Percentiles rank a stretch among this genome's conserved stretches.
These are phyloP conservation scores for Cutaneotrichosporon sp. DNA, from an alignment of 1,284 basidiomycete genomes.

Conservation along the genomic window DNA sequence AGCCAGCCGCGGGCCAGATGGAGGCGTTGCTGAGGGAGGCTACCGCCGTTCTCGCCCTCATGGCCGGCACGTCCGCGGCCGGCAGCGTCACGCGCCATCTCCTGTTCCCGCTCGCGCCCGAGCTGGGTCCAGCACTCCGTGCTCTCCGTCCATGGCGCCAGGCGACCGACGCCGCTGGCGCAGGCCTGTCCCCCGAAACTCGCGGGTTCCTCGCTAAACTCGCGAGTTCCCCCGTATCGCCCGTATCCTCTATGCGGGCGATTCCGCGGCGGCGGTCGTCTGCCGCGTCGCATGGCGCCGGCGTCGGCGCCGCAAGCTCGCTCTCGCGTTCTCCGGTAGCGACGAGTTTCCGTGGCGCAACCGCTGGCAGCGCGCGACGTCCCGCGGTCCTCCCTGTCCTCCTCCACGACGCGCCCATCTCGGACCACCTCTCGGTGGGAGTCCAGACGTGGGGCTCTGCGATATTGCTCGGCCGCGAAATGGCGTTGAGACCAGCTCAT, in stretches of 20 bases:
- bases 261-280: background rate
- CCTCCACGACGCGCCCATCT: slow-evolving; percentile 67
- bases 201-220: slow-evolving; percentile 33
- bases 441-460: slow-evolving; percentile 88
- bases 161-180: slow-evolving; percentile 12
- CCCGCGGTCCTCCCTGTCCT: slow-evolving; percentile 48
- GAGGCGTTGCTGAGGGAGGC: slow-evolving; percentile 49
- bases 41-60: slow-evolving; percentile 60
- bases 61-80: slow-evolving; percentile 56
- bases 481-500: slow-evolving; percentile 56
- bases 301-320: background rate
- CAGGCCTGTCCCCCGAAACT: slow-evolving; percentile 36
- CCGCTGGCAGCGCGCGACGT: slow-evolving; percentile 10
- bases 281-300: background rate
- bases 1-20: background rate
- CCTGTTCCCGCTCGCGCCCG: slow-evolving; percentile 36
- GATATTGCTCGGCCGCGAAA: slow-evolving; percentile 71
- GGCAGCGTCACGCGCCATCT: slow-evolving; percentile 43
- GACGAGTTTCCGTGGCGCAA: background rate
- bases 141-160: slow-evolving; percentile 12
- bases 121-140: slow-evolving; percentile 28
- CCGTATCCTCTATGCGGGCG: slow-evolving; percentile 9
- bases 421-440: slow-evolving; percentile 70
- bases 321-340: slow-evolving; percentile 8
- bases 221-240: slow-evolving; percentile 33